Evolutionary conservation across 257 asterid genomes (phyloP).

Genomic region (Apocynum venetum): DNA sequence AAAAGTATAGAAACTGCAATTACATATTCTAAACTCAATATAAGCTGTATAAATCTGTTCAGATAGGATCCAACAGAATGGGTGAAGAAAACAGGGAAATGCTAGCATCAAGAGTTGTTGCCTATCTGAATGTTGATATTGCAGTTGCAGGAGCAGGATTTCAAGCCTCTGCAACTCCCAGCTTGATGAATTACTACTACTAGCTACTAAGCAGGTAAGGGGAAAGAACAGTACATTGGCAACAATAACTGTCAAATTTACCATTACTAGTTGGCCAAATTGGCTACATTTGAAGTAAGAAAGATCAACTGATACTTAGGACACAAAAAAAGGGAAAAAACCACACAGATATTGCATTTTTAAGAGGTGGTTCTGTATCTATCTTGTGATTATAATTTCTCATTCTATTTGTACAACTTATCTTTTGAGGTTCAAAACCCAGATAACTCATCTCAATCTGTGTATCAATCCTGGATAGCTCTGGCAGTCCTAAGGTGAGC

Average conservation of each 20-base stretch:
- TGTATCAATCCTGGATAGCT: slow-evolving; percentile 72
- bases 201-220: slow-evolving; percentile 65
- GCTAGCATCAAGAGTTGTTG: slow-evolving; percentile 60
- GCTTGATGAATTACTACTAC: slow-evolving; percentile 61
- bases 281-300: background rate
- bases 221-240: background rate
- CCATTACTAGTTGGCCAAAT: background rate
- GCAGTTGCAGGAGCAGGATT: slow-evolving; percentile 73
- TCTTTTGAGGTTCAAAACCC: slow-evolving; percentile 59
- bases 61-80: slow-evolving; percentile 89
- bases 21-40: background rate
- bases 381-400: slow-evolving; percentile 1
- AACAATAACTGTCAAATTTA: slow-evolving; percentile 2
- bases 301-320: background rate
- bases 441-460: slow-evolving; percentile 74
- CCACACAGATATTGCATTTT: background rate
- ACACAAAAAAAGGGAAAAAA: background rate
- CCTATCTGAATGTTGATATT: slow-evolving; percentile 73
- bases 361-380: background rate
- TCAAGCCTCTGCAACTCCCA: slow-evolving; percentile 68
- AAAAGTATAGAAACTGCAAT: background rate
- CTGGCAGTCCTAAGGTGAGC: slow-evolving; percentile 46
- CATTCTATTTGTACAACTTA: slow-evolving; percentile 11
- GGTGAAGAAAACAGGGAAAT: slow-evolving; percentile 89
- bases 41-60: slow-evolving; percentile 15